Evolutionary conservation across 257 asterid genomes (phyloP).

Genomic region (Solanum chmielewskii): DNA sequence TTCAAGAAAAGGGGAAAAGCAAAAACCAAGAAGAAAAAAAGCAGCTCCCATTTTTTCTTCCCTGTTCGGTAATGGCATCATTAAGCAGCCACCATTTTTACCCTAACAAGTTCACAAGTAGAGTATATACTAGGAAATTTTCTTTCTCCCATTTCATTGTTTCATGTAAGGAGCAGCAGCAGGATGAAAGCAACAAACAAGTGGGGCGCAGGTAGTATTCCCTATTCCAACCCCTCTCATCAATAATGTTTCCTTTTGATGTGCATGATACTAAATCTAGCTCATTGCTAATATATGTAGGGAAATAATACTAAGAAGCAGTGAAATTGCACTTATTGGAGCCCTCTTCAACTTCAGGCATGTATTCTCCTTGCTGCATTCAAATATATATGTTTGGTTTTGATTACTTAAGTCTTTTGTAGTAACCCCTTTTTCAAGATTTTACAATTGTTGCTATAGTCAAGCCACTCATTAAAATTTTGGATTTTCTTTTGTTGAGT

Average conservation of each 20-base stretch:
- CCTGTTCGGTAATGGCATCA: constrained; percentile 11
- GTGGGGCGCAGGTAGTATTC: neutral
- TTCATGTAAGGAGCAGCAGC: neutral
- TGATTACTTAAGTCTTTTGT: neutral
- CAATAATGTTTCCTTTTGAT: neutral
- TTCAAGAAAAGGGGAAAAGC: neutral
- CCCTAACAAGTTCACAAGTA: neutral
- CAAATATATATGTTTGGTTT: neutral
- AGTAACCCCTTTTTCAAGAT: neutral
- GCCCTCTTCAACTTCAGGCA: constrained; percentile 81
- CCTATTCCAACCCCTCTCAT: neutral
- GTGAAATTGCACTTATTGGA: constrained; percentile 65
- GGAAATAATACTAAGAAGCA: constrained; percentile 72
- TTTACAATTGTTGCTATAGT: neutral
- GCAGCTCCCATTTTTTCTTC: neutral
- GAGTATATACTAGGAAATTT: neutral
- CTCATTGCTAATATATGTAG: constrained; percentile 10
- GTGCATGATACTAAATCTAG: neutral
- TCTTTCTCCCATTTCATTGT: neutral
- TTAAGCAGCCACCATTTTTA: neutral
- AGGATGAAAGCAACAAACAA: neutral
- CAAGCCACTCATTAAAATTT: neutral
- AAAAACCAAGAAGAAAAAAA: neutral
- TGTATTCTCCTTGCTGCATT: neutral
- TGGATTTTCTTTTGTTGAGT: neutral